These are phyloP conservation scores for Dionaea muscipula DNA, from an alignment of 179 eudicot genomes.

Conservation along the genomic window DNA sequence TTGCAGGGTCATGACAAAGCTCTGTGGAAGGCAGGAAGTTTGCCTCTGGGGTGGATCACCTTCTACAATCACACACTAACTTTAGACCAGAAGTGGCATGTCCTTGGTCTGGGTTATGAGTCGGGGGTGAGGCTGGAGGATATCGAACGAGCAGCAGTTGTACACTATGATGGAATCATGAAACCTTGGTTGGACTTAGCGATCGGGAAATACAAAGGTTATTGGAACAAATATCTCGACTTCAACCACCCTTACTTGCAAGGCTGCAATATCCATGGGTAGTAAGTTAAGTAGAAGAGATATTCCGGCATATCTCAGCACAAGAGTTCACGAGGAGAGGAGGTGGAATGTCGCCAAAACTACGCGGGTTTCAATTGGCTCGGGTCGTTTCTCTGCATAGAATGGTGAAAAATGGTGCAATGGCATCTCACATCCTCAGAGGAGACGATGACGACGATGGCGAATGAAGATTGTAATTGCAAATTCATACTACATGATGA, in stretches of 20 bases:
- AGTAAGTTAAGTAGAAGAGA: no score
- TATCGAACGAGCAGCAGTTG: conserved; percentile 61
- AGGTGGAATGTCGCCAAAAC: no score
- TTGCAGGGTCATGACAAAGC: conserved; percentile 66
- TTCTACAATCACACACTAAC: conserved; percentile 55
- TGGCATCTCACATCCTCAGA: no score
- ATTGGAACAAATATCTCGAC: conserved; percentile 57
- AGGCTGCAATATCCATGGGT: conserved; percentile 78
- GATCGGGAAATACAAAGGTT: conserved; percentile 46
- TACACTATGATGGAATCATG: conserved; percentile 79
- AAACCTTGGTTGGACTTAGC: conserved; percentile 96
- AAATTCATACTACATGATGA: no score
- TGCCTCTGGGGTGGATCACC: conserved; percentile 87
- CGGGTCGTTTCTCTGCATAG: no score
- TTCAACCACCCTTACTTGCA: conserved; percentile 61
- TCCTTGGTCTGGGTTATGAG: conserved; percentile 69
- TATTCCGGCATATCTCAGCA: no score
- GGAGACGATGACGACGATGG: no score
- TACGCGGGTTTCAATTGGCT: no score
- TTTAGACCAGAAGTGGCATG: conserved; percentile 64
- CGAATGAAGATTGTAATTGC: no score
- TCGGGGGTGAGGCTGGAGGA: conserved; percentile 33
- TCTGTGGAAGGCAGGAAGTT: conserved; percentile 61
- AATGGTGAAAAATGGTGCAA: no score
- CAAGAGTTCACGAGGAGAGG: no score